Conservation (phyloP, 2,329 filamentous ascomycete genomes). For the Corniculantispora saksenae region DNA sequence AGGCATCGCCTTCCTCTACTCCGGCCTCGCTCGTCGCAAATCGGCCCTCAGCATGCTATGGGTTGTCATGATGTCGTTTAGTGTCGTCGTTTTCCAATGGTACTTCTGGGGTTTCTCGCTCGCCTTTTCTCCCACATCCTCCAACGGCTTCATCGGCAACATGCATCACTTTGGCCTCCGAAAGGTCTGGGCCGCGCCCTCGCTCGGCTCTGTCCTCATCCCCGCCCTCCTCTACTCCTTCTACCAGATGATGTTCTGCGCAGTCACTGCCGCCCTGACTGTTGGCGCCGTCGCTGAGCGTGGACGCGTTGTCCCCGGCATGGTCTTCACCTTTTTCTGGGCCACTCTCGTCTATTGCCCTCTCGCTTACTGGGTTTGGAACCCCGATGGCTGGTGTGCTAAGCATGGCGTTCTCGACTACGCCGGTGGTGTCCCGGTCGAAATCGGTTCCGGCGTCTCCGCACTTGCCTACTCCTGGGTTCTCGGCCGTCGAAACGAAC, state of each 20-base stretch:
- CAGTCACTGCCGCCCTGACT: slow-evolving; percentile 86
- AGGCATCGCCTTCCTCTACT: slow-evolving; percentile 96
- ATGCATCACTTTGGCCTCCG: slow-evolving; percentile 85
- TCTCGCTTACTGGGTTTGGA: slow-evolving; percentile 96
- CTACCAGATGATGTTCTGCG: slow-evolving; percentile 99
- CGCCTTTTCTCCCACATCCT: slow-evolving; percentile 80
- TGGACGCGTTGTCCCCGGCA: slow-evolving; percentile 85
- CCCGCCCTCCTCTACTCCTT: slow-evolving; percentile 91
- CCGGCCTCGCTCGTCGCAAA: slow-evolving; percentile 94
- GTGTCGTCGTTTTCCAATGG: slow-evolving; percentile 95
- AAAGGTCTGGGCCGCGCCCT: slow-evolving; percentile 81
- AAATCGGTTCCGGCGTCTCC: slow-evolving; percentile 91
- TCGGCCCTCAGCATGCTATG: slow-evolving; percentile 96
- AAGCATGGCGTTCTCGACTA: slow-evolving; percentile 93
- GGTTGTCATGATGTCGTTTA: slow-evolving; percentile 93
- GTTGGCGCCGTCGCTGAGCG: slow-evolving; percentile 92
- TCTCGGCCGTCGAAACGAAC: slow-evolving; percentile 92
- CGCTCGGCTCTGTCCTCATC: slow-evolving; percentile 82
- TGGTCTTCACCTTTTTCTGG: slow-evolving; percentile 97
- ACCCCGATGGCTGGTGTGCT: slow-evolving; percentile 88
- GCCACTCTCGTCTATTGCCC: slow-evolving; percentile 97
- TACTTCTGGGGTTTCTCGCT: slow-evolving; percentile 99
- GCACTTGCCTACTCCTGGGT: slow-evolving; percentile 95
- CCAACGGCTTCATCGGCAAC: slow-evolving; percentile 90
- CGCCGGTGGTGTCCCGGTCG: slow-evolving; percentile 93